Evolutionary conservation across 176 grass and related monocot species (phyloP), one percentile per base, ranked within the genome.

Genomic region (Musa itinerans): DNA sequence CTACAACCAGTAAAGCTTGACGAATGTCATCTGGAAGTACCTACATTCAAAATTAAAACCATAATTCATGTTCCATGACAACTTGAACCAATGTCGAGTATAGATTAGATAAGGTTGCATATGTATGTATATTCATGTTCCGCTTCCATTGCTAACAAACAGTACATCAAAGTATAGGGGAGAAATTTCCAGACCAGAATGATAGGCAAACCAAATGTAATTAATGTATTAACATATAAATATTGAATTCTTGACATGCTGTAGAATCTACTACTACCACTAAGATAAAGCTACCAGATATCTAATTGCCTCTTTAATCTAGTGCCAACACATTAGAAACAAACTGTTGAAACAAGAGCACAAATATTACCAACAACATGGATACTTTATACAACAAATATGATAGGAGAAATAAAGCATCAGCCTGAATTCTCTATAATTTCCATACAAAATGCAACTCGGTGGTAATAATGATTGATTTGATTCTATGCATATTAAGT

Each of bases 1-100:
- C 89, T 8, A 89, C 72, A 12, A 85, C 80, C 13, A 92, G 67
- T 11, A 89, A 69, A n/a, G 86, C 78, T 66, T 80, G 80, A 14
- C 65, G 73, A 8, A 92, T 83, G 65, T 92, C 89, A 78, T 63
- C 24, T 10, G 87, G 78, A 53, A 96, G 89, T 52, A 29, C 82
- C 92, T 96, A 72, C 21, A 74, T 26, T 12, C 25, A 68, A 7
- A 70, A 17, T 13, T 2, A n/a, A 49, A 69, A 49, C 29, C 26
- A 66, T 21, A 12, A 13, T 66, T 66, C 10, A 29, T 29, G 22
- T 11, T 66, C 24, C 25, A 16, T 17, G 14, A 69, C 11, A 19
- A 49, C 1, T 3, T n/a, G 16, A 64, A 10, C 22, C 62, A 25
- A 11, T 64, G 21, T 50, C 17, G 17, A 69, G 14, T 24, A 43